Percentiles rank a stretch among this genome's conserved stretches.
Conservation (phyloP, 2,329 filamentous ascomycete species). For the Didymella pinodella region DNA sequence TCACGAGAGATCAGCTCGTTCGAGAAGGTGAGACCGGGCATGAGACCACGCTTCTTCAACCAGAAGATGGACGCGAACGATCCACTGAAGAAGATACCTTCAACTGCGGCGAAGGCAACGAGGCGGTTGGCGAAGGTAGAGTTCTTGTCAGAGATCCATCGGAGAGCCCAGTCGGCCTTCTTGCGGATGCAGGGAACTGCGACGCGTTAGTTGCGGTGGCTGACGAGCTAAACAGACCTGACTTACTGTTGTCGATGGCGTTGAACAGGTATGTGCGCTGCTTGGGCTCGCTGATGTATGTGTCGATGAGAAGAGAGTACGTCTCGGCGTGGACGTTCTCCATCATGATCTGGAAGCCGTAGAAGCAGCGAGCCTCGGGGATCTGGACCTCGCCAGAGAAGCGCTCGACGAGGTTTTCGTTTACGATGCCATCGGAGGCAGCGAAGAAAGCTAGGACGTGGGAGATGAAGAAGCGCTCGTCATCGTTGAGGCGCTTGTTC, state of each 20-base stretch:
- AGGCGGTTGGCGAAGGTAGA: slow-evolving; percentile 96
- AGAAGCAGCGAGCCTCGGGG: slow-evolving; percentile 98
- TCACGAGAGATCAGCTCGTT: slow-evolving; percentile 99
- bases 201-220: slow-evolving; percentile 35
- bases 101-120: slow-evolving; percentile 94
- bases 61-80: slow-evolving; percentile 99
- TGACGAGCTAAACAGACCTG: background rate
- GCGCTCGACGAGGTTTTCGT: slow-evolving; percentile 97
- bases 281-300: slow-evolving; percentile 97
- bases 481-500: slow-evolving; percentile 96
- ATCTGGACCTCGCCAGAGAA: slow-evolving; percentile 98
- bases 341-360: slow-evolving; percentile 99
- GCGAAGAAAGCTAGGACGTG: slow-evolving; percentile 99
- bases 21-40: slow-evolving; percentile 98
- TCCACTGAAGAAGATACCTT: slow-evolving; percentile 99
- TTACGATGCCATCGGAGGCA: slow-evolving; percentile 98
- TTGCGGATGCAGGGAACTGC: slow-evolving; percentile 93
- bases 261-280: slow-evolving; percentile 97
- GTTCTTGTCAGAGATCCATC: slow-evolving; percentile 92
- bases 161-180: slow-evolving; percentile 97
- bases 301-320: slow-evolving; percentile 98
- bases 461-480: slow-evolving; percentile 98
- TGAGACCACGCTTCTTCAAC: slow-evolving; percentile 99
- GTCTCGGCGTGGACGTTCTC: slow-evolving; percentile 99
- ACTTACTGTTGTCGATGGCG: slow-evolving; percentile 93